A percentile compares a stretch with the other conserved stretches of the same genome.
Conservation (phyloP, 495 filamentous ascomycete genomes). For the Endocarpon pusillum region DNA sequence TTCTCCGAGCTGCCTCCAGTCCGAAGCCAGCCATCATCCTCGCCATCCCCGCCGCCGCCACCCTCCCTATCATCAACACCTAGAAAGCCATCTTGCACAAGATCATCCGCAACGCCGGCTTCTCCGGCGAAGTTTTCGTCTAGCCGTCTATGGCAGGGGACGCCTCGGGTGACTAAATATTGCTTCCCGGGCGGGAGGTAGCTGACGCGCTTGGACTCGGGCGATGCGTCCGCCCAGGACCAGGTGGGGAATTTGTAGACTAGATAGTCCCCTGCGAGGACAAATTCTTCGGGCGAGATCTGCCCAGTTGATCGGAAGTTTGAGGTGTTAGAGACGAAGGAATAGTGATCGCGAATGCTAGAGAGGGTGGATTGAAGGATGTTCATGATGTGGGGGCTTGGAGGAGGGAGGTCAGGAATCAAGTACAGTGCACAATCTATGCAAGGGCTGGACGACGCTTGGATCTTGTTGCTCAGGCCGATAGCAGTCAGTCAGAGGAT, state of each 20-base stretch:
- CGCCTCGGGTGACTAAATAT: constrained; percentile 84
- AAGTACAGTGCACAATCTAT: too few relatives aligned
- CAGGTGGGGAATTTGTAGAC: constrained; percentile 98
- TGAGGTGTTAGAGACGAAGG: constrained; percentile 72
- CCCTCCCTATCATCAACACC: constrained; percentile 33
- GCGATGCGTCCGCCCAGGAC: constrained; percentile 87
- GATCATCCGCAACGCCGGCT: constrained; percentile 64
- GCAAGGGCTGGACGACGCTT: too few relatives aligned
- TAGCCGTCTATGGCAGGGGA: constrained; percentile 79
- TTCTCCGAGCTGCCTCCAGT: constrained; percentile 45
- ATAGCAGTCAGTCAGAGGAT: too few relatives aligned
- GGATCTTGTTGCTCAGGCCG: too few relatives aligned
- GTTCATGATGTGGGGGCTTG: constrained; percentile 32
- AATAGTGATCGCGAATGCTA: constrained; percentile 73
- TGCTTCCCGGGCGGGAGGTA: constrained; percentile 86
- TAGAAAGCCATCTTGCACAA: constrained; percentile 62
- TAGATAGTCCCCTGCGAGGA: constrained; percentile 90
- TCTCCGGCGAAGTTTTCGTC: constrained; percentile 87
- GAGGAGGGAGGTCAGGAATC: too few relatives aligned
- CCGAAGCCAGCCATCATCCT: constrained; percentile 81
- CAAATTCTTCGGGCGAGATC: constrained; percentile 95
- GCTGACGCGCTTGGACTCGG: constrained; percentile 51
- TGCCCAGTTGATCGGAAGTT: constrained; percentile 88
- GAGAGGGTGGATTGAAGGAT: constrained; percentile 68
- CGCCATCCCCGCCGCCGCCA: constrained; percentile 33